Base-by-base conservation (phyloP, 1,284 basidiomycete genomes). In the Heterobasidion occidentale region DNA sequence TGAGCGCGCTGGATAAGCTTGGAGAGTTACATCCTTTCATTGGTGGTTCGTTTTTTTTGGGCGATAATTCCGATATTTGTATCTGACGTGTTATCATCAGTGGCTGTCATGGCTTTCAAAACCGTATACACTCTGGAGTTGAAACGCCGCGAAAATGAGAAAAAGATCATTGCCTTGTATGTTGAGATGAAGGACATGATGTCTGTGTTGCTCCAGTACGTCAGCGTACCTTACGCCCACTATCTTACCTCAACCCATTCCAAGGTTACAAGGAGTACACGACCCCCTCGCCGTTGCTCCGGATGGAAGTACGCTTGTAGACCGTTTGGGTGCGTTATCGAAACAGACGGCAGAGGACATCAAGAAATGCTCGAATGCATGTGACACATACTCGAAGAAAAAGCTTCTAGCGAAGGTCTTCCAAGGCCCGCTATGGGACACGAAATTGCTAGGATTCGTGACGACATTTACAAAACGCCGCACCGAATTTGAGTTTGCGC, bases 111-210 rank as follows among this genome's bases (percentile, higher is more conserved):
- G 34, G 74, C 77, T 0, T 78, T 79, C 65, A 72, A 74, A 59
- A 64, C 70, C 3, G 74, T 75, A 1, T 68, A 74, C 36, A 71
- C 63, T 7, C 67, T 78, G 12, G 71, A 77, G 42, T 54, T 73
- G 19, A 73, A 68, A 11, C 67, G 74, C 20, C 64, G 72, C 15
- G 70, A 75, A 11, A 79, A 78, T 52, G 73, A 78, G 57, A 67
- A 65, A 56, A 76, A 75, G 53, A 71, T 78, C 11, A 55, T 70
- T 1, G 67, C 69, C 0, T 62, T 80, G 7, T 73, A 72, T 53
- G 58, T 72, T 15, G 68, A 74, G 59, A 79, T 78, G 75, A 71
- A 71, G 56, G 71, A 74, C 45, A 74, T 75, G 71, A 75, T 78
- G 70, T 61, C 62, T 7, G 66, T 67, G 1, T 66, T 79, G 33